phyloP scores from a whole-genome alignment of 768 basidiomycete species.

The Termitomyces titanicus region DNA sequence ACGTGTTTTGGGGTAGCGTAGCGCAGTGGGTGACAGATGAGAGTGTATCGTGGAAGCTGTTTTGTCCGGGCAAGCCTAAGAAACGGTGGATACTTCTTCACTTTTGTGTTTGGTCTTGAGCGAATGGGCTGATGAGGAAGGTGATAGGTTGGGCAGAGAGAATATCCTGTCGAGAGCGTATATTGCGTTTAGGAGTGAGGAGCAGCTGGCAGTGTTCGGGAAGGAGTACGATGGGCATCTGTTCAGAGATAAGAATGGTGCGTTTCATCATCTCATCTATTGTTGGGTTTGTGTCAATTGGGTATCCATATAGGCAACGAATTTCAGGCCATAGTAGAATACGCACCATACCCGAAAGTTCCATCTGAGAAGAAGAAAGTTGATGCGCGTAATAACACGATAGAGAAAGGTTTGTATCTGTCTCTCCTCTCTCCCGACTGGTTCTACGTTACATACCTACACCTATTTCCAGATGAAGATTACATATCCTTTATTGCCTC shows the following conservation, averaged over 20 bases:
- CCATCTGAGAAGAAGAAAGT: constrained; percentile 72
- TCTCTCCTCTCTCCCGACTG: background rate
- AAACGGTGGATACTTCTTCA: constrained; percentile 47
- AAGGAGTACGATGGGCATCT: constrained; percentile 87
- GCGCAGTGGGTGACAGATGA: constrained; percentile 80
- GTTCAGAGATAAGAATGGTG: constrained; percentile 90
- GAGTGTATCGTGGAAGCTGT: constrained; percentile 62
- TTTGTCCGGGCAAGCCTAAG: constrained; percentile 62
- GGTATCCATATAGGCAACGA: constrained; percentile 62
- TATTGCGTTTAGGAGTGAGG: constrained; percentile 80
- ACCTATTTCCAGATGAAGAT: constrained; percentile 59
- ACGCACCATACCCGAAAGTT: constrained; percentile 87
- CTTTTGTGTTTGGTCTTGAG: background rate
- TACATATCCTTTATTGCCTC: constrained; percentile 79
- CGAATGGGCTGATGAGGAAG: constrained; percentile 2
- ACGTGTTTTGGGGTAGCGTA: constrained; percentile 92
- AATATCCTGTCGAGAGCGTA: constrained; percentile 87
- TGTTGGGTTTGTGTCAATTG: background rate
- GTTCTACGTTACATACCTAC: background rate
- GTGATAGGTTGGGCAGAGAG: constrained; percentile 75
- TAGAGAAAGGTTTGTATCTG: constrained; percentile 69
- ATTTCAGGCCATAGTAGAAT: constrained; percentile 87
- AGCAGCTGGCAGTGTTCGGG: constrained; percentile 70
- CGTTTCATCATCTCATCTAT: constrained; percentile 39
- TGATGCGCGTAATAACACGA: constrained; percentile 81